Evolutionary conservation across 768 basidiomycete species (phyloP), one percentile per base, ranked within the genome.

Genomic region (Lentinula sp.): DNA sequence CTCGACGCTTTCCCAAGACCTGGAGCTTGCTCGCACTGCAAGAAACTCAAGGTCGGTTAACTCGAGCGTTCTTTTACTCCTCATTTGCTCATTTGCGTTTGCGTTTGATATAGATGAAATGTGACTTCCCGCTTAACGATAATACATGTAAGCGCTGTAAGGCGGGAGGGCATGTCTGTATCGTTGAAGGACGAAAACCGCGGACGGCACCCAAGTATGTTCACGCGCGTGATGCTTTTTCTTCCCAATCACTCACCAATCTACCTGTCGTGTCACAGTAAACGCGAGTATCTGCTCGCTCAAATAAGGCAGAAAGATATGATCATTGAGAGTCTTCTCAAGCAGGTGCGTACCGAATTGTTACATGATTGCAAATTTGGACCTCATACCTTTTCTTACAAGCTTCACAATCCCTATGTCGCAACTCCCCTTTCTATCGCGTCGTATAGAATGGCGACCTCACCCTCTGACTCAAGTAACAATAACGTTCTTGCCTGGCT

Each of bases 271-370:
- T 43, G 16, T 23, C 23, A 28, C 23, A 94, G 91, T 69, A 93
- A 93, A 76, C 85, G 91, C 61, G 92, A 93, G 68, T 92, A 92
- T 69, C 78, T 94, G 16, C 82, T 93, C 28, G 89, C 90, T 4
- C 90, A 93, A 70, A 87, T 94, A 64, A 82, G 87, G 58, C 91
- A 94, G 75, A 94, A 94, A 76, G 91, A 94, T 74, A 79, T 84
- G 18, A 88, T 93, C 66, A 93, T 94, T 65, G 89, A 92, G 64
- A 88, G 86, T 13, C 82, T 93, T 13, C 80, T 94, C 65, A 92
- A 92, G 70, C 90, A 93, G 78, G 90, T 86, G 37, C 13, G 78
- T 70, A 1, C 36, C 58, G 28, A 36, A 33, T 43, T 35, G 20
- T 50, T 45, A 13, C 16, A 41, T 54, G 6, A 39, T 37, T 16